phyloP scores from a whole-genome alignment of 2,329 filamentous ascomycete species.

The Plenodomus lindquistii region DNA sequence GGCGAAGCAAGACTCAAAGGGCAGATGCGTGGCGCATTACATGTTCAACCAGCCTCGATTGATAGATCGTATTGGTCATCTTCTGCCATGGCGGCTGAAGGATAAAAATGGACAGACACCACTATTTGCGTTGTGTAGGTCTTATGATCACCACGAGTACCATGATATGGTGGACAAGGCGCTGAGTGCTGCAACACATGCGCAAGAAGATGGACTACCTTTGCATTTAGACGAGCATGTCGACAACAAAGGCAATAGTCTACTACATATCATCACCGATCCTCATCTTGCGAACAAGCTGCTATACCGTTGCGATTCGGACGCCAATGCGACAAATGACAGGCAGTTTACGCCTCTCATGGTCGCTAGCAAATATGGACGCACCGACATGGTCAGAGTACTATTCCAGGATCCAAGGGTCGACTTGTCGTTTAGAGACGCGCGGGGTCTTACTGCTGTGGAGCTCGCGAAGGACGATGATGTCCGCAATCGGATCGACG shows the following conservation, averaged over 20 bases:
- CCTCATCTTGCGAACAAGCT: conserved; percentile 74
- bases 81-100: conserved; percentile 85
- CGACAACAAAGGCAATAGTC: conserved; percentile 88
- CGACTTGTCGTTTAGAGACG: conserved; percentile 80
- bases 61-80: conserved; percentile 73
- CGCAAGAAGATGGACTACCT: conserved; percentile 77
- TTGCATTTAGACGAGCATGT: conserved; percentile 92
- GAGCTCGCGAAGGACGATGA: conserved; percentile 98
- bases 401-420: conserved; percentile 87
- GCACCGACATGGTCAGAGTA: conserved; percentile 87
- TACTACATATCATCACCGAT: conserved; percentile 95
- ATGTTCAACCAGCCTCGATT: conserved; percentile 87
- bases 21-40: conserved; percentile 91
- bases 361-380: conserved; percentile 97
- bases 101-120: conserved; percentile 99
- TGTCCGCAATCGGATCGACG: conserved; percentile 93
- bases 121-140: conserved; percentile 89
- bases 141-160: conserved; percentile 91
- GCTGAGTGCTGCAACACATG: conserved; percentile 70
- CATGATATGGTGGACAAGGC: conserved; percentile 83
- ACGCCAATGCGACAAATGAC: conserved; percentile 94
- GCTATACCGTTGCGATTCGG: conserved; percentile 84
- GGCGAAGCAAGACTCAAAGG: conserved; percentile 76
- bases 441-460: conserved; percentile 87
- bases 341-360: conserved; percentile 94